Evolutionary conservation across 331 rosid genomes (phyloP).

Genomic region (Acacia concinna): DNA sequence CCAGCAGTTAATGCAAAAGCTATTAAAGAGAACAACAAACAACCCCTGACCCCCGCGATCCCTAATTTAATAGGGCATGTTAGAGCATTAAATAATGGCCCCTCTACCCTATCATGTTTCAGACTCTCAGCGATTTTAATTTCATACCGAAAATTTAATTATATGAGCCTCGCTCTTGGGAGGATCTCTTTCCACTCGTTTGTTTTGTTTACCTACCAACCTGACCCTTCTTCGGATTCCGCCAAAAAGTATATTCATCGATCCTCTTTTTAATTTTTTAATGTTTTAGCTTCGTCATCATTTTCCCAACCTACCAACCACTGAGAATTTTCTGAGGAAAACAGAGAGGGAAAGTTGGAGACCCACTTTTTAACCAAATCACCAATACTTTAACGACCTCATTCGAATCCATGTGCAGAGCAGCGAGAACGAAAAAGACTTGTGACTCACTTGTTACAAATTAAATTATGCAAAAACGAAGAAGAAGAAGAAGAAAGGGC

Average conservation of each 20-base stretch:
- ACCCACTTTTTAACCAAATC: not conserved
- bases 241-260: not conserved
- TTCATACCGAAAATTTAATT: not conserved
- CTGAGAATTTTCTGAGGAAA: not conserved
- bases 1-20: constrained; percentile 31
- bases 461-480: too few species aligned
- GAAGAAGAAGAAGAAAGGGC: not conserved
- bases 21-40: constrained; percentile 25
- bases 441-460: not conserved
- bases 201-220: not conserved
- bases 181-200: not conserved
- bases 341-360: not conserved
- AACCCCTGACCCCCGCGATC: constrained; percentile 21
- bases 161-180: not conserved
- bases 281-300: not conserved
- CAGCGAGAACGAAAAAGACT: not conserved
- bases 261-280: not conserved
- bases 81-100: constrained; percentile 21
- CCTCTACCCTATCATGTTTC: not conserved
- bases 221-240: not conserved
- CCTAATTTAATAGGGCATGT: constrained; percentile 30
- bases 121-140: not conserved
- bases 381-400: not conserved
- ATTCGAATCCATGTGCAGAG: not conserved
- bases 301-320: not conserved